Evolutionary conservation across 1,284 basidiomycete species (phyloP).

Genomic region (Papiliotrema fonsecae): DNA sequence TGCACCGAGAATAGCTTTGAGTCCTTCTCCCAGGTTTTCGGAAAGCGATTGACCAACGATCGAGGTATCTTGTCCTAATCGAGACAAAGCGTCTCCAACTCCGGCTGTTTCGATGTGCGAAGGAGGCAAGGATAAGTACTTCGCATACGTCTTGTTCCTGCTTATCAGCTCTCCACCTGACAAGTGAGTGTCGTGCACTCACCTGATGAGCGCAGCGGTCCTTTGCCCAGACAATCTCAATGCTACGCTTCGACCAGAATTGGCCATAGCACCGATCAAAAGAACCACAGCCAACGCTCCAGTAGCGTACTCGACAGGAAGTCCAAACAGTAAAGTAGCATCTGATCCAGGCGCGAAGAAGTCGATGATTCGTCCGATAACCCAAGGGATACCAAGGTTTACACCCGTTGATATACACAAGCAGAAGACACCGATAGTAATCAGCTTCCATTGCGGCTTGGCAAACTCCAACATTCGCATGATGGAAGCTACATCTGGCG

Average conservation of each 20-base stretch:
- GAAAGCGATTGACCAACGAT: conserved; percentile 43
- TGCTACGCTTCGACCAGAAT: conserved; percentile 38
- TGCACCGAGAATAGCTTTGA: conserved; percentile 44
- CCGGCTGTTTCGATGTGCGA: conserved; percentile 44
- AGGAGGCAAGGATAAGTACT: conserved; percentile 42
- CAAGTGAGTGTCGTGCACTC: conserved; percentile 5
- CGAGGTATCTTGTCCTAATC: conserved; percentile 44
- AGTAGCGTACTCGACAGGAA: conserved; percentile 42
- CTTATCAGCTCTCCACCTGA: neutral
- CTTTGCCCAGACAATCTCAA: conserved; percentile 42
- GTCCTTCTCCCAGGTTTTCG: conserved; percentile 45
- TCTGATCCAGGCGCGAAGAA: conserved; percentile 44
- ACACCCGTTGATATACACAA: conserved; percentile 40
- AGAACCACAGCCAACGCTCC: conserved; percentile 27
- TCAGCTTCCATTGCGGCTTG: conserved; percentile 41
- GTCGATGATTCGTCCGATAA: conserved; percentile 46
- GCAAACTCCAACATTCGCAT: conserved; percentile 38
- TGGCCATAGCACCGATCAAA: conserved; percentile 41
- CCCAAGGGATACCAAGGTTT: conserved; percentile 39
- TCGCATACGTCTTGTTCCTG: conserved; percentile 43
- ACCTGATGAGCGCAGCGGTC: conserved; percentile 42
- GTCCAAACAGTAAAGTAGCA: conserved; percentile 35
- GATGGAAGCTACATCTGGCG: conserved; percentile 39
- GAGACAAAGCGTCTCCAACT: conserved; percentile 45
- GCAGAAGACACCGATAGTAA: conserved; percentile 34